Evolutionary conservation across 2,329 filamentous ascomycete species (phyloP).

Genomic region (Stagonosporopsis tanaceti): DNA sequence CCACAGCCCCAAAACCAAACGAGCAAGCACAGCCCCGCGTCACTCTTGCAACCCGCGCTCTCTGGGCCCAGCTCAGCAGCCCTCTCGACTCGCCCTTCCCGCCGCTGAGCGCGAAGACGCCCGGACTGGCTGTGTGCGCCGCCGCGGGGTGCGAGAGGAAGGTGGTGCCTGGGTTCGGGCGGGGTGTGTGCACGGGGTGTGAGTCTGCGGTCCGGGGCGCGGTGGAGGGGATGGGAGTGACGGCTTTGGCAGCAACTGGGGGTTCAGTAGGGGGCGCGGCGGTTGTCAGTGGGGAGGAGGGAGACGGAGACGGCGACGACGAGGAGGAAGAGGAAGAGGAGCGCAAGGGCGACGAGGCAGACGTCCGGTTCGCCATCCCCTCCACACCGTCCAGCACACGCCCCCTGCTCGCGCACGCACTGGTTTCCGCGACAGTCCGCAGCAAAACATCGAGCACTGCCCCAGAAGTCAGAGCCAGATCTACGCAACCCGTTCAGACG

Average conservation of each 20-base stretch:
- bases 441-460: neutral
- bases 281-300: neutral
- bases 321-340: too few relatives aligned
- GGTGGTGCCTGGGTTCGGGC: slow-evolving; percentile 1
- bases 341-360: too few relatives aligned
- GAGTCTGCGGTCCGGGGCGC: neutral
- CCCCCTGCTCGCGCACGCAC: neutral
- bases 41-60: neutral
- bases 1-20: neutral
- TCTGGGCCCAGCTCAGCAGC: slow-evolving; percentile 1
- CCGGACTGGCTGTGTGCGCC: neutral
- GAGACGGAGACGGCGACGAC: neutral
- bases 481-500: neutral
- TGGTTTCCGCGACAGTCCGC: too few relatives aligned
- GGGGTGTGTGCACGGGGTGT: neutral
- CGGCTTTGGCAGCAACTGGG: neutral
- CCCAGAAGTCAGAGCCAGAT: neutral
- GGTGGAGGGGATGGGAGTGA: neutral
- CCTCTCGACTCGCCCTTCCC: neutral
- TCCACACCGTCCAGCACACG: neutral
- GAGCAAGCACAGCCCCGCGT: neutral
- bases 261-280: too few relatives aligned
- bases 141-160: neutral
- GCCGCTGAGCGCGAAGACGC: slow-evolving; percentile 7
- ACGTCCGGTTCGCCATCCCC: neutral